Conservation (phyloP, 1,284 basidiomycete genomes). For the Porodaedalea pini region DNA sequence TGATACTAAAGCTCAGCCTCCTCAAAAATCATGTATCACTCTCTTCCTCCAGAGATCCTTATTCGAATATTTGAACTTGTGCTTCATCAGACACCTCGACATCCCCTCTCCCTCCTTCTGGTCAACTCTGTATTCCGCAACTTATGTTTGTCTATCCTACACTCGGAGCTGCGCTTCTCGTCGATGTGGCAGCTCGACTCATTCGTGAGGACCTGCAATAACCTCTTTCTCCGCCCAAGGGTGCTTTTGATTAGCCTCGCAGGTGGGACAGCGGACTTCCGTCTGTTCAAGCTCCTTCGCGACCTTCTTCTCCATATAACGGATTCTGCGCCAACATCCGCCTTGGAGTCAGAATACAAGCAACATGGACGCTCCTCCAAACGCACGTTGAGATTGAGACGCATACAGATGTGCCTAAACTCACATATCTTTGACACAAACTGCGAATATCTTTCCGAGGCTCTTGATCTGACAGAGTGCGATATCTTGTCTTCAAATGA, state of each 20-base stretch:
- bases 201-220: conserved; percentile 27
- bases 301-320: conserved; percentile 27
- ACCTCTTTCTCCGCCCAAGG: conserved; percentile 28
- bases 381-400: not conserved
- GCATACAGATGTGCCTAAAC: conserved; percentile 37
- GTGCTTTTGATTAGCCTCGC: conserved; percentile 29
- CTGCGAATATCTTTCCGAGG: conserved; percentile 36
- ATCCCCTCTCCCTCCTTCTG: conserved; percentile 27
- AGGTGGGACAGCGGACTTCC: conserved; percentile 30
- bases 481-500: conserved; percentile 23
- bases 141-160: conserved; percentile 26
- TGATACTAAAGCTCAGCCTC: no score
- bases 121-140: conserved; percentile 28
- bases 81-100: conserved; percentile 23
- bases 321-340: not conserved
- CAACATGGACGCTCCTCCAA: not conserved
- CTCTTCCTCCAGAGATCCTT: conserved; percentile 9
- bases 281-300: conserved; percentile 33
- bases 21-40: not conserved
- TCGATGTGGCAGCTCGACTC: conserved; percentile 30
- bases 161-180: conserved; percentile 32
- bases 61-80: conserved; percentile 26
- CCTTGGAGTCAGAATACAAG: not conserved
- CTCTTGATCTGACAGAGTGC: conserved; percentile 40
- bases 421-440: conserved; percentile 39